A percentile compares a stretch with the other conserved stretches of the same genome.
phyloP scores from a whole-genome alignment of 352 stramenopile species.

The Aphanomyces cochlioides region DNA sequence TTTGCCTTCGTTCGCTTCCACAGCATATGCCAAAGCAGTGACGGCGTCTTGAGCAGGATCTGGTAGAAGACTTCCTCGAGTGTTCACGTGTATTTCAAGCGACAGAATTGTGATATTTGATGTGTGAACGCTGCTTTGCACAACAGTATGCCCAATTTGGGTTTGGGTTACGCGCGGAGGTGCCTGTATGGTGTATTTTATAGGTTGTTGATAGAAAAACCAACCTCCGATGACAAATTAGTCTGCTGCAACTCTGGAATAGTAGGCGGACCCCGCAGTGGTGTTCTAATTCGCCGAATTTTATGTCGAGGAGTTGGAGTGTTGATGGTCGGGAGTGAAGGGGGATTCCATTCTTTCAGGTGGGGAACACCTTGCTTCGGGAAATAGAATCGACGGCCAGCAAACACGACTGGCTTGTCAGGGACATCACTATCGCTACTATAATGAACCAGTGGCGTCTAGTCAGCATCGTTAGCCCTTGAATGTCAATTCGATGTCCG shows the following conservation, averaged over 20 bases:
- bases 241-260: background rate
- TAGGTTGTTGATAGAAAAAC: background rate
- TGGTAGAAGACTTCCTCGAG: constrained; percentile 54
- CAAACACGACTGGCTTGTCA: constrained; percentile 68
- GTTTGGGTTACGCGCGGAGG: background rate
- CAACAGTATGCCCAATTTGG: background rate
- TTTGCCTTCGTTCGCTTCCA: constrained; percentile 43
- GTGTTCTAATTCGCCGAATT: constrained; percentile 14
- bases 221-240: background rate
- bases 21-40: constrained; percentile 54
- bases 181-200: background rate
- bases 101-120: constrained; percentile 80
- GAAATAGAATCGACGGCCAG: constrained; percentile 68
- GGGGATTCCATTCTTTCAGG: constrained; percentile 50
- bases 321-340: background rate
- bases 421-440: constrained; percentile 56
- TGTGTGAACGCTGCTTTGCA: constrained; percentile 25
- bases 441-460: constrained; percentile 45
- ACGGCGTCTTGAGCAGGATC: constrained; percentile 69
- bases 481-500: too few relatives aligned
- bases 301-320: background rate
- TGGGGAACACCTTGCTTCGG: constrained; percentile 37
- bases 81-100: constrained; percentile 65
- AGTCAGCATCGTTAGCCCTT: constrained; percentile 16
- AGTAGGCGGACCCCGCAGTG: constrained; percentile 15